A percentile compares a stretch with the other conserved stretches of the same genome.
Evolutionary conservation across 768 basidiomycete species (phyloP).

Genomic region (Suillus hirtellus): DNA sequence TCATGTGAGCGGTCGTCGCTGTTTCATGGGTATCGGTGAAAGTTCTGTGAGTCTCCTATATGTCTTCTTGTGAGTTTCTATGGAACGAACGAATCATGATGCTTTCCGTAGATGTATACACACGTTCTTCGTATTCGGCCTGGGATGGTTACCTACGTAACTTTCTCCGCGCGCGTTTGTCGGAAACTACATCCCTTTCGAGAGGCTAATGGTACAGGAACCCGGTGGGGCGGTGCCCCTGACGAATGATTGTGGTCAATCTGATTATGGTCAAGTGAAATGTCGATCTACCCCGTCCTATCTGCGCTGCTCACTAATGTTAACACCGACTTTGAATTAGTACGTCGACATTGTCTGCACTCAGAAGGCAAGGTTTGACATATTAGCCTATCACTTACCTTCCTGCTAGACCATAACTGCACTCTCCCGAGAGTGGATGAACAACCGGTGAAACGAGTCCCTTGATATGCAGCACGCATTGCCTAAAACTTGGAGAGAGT

Average conservation of each 20-base stretch:
- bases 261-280: background rate
- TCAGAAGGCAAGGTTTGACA: background rate
- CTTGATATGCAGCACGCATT: background rate
- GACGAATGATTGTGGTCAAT: background rate
- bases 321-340: background rate
- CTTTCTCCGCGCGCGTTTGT: background rate
- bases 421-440: background rate
- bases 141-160: background rate
- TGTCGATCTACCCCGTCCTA: background rate
- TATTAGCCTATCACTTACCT: background rate
- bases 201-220: background rate
- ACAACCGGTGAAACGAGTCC: no score
- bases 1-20: conserved; percentile 7
- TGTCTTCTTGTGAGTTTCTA: conserved; percentile 1
- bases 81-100: conserved; percentile 4
- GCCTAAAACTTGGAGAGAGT: background rate
- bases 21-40: background rate
- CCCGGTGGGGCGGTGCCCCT: conserved; percentile 1
- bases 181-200: background rate
- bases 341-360: background rate
- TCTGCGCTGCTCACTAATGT: background rate
- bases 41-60: conserved; percentile 1
- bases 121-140: conserved; percentile 1
- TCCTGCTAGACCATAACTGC: background rate
- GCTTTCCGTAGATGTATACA: background rate